These are phyloP conservation scores for Prunus armeniaca DNA, from an alignment of 306 rosid species.

Conservation along the genomic window DNA sequence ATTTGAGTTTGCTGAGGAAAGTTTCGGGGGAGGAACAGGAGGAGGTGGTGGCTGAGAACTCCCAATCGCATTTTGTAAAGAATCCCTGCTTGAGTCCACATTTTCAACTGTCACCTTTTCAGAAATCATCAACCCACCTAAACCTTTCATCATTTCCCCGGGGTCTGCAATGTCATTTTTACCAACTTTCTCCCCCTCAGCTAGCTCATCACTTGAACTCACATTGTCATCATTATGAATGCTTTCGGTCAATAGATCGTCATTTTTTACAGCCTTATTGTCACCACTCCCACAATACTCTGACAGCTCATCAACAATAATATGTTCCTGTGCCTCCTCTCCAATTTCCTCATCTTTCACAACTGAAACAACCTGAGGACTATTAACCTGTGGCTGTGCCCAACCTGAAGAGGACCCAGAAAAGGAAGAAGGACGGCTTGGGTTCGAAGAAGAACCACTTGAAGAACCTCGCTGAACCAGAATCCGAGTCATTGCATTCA, in stretches of 20 bases:
- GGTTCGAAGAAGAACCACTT: constrained; percentile 57
- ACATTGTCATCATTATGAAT: constrained; percentile 44
- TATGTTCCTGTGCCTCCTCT: constrained; percentile 43
- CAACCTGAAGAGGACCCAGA: constrained; percentile 47
- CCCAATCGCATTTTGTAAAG: constrained; percentile 24
- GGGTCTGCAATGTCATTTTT: constrained; percentile 34
- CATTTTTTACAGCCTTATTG: constrained; percentile 37
- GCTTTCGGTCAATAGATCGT: constrained; percentile 40
- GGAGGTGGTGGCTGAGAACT: constrained; percentile 82
- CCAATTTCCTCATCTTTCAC: constrained; percentile 60
- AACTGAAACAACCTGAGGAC: constrained; percentile 32
- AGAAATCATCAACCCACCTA: constrained; percentile 31
- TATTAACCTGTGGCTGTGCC: constrained; percentile 43
- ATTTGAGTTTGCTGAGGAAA: constrained; percentile 48
- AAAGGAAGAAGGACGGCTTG: constrained; percentile 48
- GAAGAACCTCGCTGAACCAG: constrained; percentile 75
- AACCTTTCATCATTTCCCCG: constrained; percentile 37
- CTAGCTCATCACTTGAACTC: constrained; percentile 31
- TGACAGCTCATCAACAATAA: constrained; percentile 45
- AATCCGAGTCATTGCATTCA: constrained; percentile 68
- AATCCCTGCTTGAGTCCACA: constrained; percentile 37
- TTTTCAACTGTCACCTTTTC: constrained; percentile 37
- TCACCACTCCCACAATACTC: constrained; percentile 41
- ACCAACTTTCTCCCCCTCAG: constrained; percentile 39
- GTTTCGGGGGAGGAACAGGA: constrained; percentile 86